Evolutionary conservation across 768 basidiomycete genomes (phyloP), one percentile per base, ranked within the genome.

Genomic region (Tubosaeta brunneosetosa): DNA sequence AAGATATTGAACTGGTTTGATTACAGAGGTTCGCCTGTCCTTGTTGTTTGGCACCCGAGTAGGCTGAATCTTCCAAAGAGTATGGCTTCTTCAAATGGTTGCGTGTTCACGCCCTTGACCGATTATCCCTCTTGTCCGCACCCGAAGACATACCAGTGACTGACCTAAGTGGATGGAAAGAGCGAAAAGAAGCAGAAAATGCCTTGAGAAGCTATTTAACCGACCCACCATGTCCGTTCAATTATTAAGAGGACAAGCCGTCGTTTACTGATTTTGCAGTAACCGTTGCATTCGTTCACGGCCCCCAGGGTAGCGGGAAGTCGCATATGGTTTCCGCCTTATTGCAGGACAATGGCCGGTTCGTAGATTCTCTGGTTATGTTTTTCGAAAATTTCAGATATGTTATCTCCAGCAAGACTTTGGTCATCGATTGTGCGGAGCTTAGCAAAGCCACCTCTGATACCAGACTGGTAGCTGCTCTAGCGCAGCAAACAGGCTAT

Each of bases 1-100:
- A 90, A 92, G 61, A 76, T 97, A 61, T 73, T 87, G 42, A 78
- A 91, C 38, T 90, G 90, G 79, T 94, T 97, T 61, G 85, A 95
- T 60, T 82, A 85, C 58, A 77, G 77, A 66, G 78, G 89, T 88
- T 62, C 1, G 73, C 57, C 45, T 38, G 32, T 44, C 19, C 32
- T 53, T 46, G 34, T 32, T 47, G 26, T 43, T 44, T 13, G 29
- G 32, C n/a, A 48, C 31, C 19, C 11, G 19, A 17, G 33, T 32
- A 13, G 6, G 6, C 33, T 56, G 36, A 55, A 56, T 25, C 4
- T 38, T 29, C 26, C 62, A 16, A 71, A 95, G 82, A 87, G 59
- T 91, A 80, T 66, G 73, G 71, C 36, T n/a, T 88, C 1, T 85
- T 90, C 59, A 81, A 87, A 61, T 94, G 91, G 89, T 56, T 94